phyloP scores from a whole-genome alignment of 106 monocot species.

The Cymbidium sinense region DNA sequence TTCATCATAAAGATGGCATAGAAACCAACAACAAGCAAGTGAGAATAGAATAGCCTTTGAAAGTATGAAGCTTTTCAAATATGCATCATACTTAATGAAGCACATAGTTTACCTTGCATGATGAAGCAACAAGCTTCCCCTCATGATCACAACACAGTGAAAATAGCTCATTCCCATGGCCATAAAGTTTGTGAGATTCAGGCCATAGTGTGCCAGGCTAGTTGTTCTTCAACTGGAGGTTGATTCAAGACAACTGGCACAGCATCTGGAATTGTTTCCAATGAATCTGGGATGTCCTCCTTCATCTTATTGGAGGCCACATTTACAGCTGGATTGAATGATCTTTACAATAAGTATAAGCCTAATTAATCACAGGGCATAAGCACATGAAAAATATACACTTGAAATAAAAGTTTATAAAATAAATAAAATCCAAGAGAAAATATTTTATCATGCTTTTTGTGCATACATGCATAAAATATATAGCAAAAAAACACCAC shows the following conservation, averaged over 20 bases:
- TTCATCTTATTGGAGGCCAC: constrained; percentile 17
- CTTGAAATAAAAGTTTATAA: background rate
- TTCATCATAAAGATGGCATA: background rate
- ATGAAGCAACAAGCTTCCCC: constrained; percentile 82
- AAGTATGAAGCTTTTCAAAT: background rate
- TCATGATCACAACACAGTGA: constrained; percentile 76
- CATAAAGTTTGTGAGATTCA: constrained; percentile 98
- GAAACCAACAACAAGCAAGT: background rate
- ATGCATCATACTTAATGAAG: background rate
- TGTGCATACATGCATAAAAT: background rate
- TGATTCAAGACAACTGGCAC: constrained; percentile 65
- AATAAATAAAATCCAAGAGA: background rate
- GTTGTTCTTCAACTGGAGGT: constrained; percentile 90
- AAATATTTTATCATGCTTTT: background rate
- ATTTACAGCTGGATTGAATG: constrained; percentile 34
- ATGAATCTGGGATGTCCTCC: constrained; percentile 43
- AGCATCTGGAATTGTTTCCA: constrained; percentile 90
- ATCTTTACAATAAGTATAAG: constrained; percentile 1
- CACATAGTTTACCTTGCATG: constrained; percentile 69
- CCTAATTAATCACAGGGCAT: background rate
- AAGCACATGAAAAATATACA: background rate
- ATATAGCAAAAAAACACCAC: background rate
- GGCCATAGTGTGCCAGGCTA: constrained; percentile 96
- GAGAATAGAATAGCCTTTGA: background rate
- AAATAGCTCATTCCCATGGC: constrained; percentile 96